Base-by-base conservation (phyloP, 208 protist species). In the Tritrichomonas musculus region DNA sequence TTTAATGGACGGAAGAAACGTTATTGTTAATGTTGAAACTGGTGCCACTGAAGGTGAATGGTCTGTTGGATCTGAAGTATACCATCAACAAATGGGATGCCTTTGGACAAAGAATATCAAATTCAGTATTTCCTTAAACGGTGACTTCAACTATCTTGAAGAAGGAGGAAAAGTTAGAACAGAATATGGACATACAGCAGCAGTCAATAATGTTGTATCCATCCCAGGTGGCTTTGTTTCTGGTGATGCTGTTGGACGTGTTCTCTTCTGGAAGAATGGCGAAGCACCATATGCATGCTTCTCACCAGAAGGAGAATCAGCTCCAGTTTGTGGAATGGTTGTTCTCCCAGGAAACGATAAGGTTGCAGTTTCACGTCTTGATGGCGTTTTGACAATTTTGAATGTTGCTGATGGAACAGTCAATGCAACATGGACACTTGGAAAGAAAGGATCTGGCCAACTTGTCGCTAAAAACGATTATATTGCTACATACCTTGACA, bases 101-200 rank as follows among this genome's bases (percentile, higher is more conserved):
- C 47, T 88, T 27, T 88, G 77, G 77, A 88, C 77, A 33, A 88
- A 88, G 77, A 88, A 53, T n/a, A 14, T 20, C 41, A 88, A 60
- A 47, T 33, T 88, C 1, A 33, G 47, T 57, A 33, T 88, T 20
- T 88, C 77, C 9, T 47, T 88, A 20, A 88, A 88, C 47, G 77
- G 77, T 88, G 77, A 88, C 30, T 88, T 88, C 77, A 88, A 88
- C 77, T 88, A 39, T 47, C 77, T 88, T 17, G 47, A 88, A 20
- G 47, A 88, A 20, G 64, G 27, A n/a, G 77, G 77, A 20, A 33
- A 53, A 50, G 47, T 88, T 47, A 41, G 77, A 20, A 47, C 47
- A 9, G 77, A 88, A 47, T 27, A 27, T 27, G 77, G 27, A 20
- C 77, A 88, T n/a, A 33, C 77, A 53, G 77, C 77, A 8, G 47